Percentiles rank a stretch among this genome's conserved stretches.
phyloP scores from a whole-genome alignment of 495 filamentous ascomycete species.

The Penicillium cataractarum region DNA sequence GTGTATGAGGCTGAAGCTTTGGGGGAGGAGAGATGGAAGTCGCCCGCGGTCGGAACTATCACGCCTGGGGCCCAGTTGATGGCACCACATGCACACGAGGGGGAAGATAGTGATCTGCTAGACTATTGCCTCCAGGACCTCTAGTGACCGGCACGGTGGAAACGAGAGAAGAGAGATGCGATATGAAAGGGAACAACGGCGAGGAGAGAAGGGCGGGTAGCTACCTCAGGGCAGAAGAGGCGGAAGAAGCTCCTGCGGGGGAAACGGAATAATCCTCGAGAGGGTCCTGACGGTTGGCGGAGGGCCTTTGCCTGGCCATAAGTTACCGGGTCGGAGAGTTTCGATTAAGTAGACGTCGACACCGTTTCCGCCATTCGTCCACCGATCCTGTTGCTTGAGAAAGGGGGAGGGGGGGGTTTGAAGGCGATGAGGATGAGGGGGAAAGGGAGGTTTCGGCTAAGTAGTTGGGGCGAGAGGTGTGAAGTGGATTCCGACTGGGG shows the following conservation, averaged over 20 bases:
- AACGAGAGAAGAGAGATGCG: not conserved
- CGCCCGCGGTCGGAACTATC: constrained; percentile 8
- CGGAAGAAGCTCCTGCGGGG: constrained; percentile 43
- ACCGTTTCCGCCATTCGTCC: constrained; percentile 54
- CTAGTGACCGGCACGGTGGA: not conserved
- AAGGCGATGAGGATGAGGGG: constrained; percentile 17
- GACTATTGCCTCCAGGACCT: not conserved
- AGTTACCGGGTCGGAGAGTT: constrained; percentile 46
- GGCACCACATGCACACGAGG: not conserved
- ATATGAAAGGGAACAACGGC: constrained; percentile 5
- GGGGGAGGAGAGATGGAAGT: not conserved
- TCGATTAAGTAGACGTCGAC: constrained; percentile 39
- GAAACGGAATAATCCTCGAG: constrained; percentile 50
- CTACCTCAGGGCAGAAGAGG: constrained; percentile 53
- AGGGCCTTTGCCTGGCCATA: constrained; percentile 57
- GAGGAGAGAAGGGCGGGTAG: constrained; percentile 35
- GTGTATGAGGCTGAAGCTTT: not conserved
- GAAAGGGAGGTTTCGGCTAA: not conserved
- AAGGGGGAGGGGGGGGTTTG: too few relatives aligned
- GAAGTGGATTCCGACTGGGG: constrained; percentile 4
- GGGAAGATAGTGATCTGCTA: not conserved
- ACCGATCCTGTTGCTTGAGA: constrained; percentile 27
- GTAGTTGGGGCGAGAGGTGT: constrained; percentile 6
- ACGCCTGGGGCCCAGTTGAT: not conserved
- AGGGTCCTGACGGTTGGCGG: constrained; percentile 53